Base-by-base conservation (phyloP, 352 stramenopile genomes). In the Thalassiosira exigua region DNA sequence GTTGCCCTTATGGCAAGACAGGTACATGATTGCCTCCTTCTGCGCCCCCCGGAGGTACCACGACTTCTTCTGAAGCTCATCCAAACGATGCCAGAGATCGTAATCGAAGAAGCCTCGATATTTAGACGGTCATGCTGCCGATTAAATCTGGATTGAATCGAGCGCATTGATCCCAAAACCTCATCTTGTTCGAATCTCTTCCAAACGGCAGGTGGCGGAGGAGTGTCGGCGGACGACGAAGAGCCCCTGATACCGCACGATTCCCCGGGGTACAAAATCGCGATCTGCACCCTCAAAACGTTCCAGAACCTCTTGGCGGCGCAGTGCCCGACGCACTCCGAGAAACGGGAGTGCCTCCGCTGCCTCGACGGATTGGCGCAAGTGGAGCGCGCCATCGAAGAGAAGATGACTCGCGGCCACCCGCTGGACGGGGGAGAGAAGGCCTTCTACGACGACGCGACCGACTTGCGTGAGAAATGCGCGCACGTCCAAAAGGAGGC, bases 201-300 rank as follows among this genome's bases (percentile, higher is more conserved):
- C n/a, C n/a, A n/a, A n/a, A n/a, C n/a, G n/a, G n/a, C n/a, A n/a
- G n/a, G n/a, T n/a, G n/a, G n/a, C n/a, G n/a, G n/a, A n/a, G n/a
- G n/a, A n/a, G n/a, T n/a, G n/a, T n/a, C n/a, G n/a, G n/a, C n/a
- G n/a, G n/a, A n/a, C n/a, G n/a, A n/a, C n/a, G 58, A 69, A 14
- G 69, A 80, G 21, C 42, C 57, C 7, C 56, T 79, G n/a, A 67
- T 84, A 26, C 79, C 71, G 3, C 26, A 4, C 11, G 54, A 87
- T 39, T 69, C 53, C 36, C 61, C 79, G 3, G 83, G 83, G 12
- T 86, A 81, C 41, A 86, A 86, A 79, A 69, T 86, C 53, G 79
- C 79, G n/a, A 54, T 81, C 0, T 60, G 52, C 22, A 65, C 11
- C 0, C n/a, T 76, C 5, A 4, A 44, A 29, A 74, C 74, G 11